Conservation (phyloP, 129 eudicot genomes). For the Smallanthus sonchifolius region DNA sequence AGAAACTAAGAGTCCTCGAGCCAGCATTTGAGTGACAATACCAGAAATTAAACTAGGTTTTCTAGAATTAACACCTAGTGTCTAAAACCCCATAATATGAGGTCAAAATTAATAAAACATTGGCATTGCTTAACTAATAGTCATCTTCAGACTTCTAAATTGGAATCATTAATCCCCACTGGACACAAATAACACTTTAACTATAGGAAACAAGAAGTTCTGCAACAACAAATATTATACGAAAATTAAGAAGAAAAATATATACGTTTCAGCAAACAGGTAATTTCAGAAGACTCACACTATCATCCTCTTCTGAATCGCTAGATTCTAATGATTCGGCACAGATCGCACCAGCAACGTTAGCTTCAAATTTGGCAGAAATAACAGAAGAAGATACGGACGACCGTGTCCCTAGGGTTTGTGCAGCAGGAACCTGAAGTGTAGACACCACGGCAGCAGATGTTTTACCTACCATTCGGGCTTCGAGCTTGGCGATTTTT, state of each 20-base stretch:
- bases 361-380: constrained; percentile 40
- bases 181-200: constrained; percentile 4
- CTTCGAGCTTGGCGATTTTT: constrained; percentile 89
- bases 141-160: background rate
- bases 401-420: constrained; percentile 32
- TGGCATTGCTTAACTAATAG: background rate
- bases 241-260: background rate
- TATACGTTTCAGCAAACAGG: no score
- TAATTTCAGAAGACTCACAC: constrained; percentile 48
- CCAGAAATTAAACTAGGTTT: background rate
- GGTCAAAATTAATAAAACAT: background rate
- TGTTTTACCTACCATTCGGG: constrained; percentile 84
- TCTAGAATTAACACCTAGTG: no score
- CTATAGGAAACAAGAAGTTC: background rate
- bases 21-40: background rate
- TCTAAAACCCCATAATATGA: background rate
- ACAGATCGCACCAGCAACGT: constrained; percentile 24
- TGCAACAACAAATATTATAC: background rate
- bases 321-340: constrained; percentile 51
- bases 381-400: constrained; percentile 26
- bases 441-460: constrained; percentile 44
- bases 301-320: constrained; percentile 84
- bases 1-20: background rate
- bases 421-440: constrained; percentile 35
- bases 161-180: constrained; percentile 2